Base-by-base conservation (phyloP, 257 asterid genomes). In the Rhazya stricta region DNA sequence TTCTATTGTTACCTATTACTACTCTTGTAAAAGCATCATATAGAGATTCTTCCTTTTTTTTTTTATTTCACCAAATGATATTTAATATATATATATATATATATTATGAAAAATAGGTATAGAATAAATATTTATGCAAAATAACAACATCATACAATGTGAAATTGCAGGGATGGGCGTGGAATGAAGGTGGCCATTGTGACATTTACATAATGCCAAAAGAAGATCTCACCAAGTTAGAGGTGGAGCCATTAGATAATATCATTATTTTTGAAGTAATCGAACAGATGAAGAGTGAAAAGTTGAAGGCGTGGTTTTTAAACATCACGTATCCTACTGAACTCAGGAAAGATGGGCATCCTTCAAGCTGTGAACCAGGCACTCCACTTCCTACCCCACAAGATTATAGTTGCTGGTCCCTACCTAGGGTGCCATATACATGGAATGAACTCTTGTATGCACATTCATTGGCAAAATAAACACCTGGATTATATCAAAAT, bases 371-470 rank as follows among this genome's bases (percentile, higher is more conserved):
- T 1, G 96, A 93, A 74, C 86, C 85, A 11, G 92, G 95, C 29
- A 86, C 91, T 48, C 86, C 86, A n/a, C 76, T 4, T 10, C 60
- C 30, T 23, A 88, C 97, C 3, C 91, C 96, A 29, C 91, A 93
- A 84, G 95, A 89, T 69, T 93, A 96, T 84, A 89, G 96, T 82
- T 97, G 91, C 77, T 92, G 96, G 95, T 93, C 97, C 89, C 80
- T 91, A 73, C 98, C 97, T 7, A 96, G 98, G 69, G 95, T 87
- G 72, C 95, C 93, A 25, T 97, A 89, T 75, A 85, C 92, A 29
- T 91, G 97, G 97, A 93, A 89, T 45, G 89, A 87, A 71, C 81
- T 91, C 51, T 74, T 93, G 73, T 88, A 89, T 27, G 84, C 95
- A n/a, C 79, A 84, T 58, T 71, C 89, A 79, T 43, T 86, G 84